Evolutionary conservation across 1,139 yeast species (phyloP), one percentile per base, ranked within the genome.

Genomic region (Debaryomyces sp.): DNA sequence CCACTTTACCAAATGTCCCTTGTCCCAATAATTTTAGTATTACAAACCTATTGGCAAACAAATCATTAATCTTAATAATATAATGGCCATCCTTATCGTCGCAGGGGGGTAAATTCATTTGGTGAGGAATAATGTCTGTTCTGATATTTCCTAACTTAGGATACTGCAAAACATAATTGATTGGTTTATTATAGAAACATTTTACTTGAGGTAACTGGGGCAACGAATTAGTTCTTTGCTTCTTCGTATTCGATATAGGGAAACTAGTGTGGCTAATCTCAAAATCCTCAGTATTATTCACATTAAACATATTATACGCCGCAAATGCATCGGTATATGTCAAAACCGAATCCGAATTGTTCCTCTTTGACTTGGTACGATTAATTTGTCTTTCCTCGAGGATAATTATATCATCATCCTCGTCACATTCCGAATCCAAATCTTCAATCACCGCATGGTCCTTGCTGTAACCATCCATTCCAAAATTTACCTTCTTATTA

Each of bases 1-100:
- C 87, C 12, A 95, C 99, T 64, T 92, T 94, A 17, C 99, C 99
- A 73, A 94, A 95, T 0, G 99, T 95, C 6, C 99, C 99, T 62
- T 94, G 98, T 21, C 99, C 99, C 51, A 95, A 73, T 46, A 90
- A 72, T 48, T 85, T 78, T 32, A 80, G 71, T 17, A 89, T 85
- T 23, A 82, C 68, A 59, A 87, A 85, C 44, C 96, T 74, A 56
- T 86, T 81, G 29, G 92, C 87, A 65, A 87, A 85, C 3, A 67
- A 57, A 40, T 84, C 84, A 51, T 84, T 82, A 12, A 77, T 68
- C 48, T 75, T 81, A 35, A 87, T 84, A 43, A 88, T 80, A 62
- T 89, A 90, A 66, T 91, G 95, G 0, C 97, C 97, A 54, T 89
- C 91, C 45, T 84, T 84, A 63, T 90, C 97, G 53, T 80, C 85